Conservation (phyloP, 2,329 filamentous ascomycete species). For the Xylariaceae sp. region DNA sequence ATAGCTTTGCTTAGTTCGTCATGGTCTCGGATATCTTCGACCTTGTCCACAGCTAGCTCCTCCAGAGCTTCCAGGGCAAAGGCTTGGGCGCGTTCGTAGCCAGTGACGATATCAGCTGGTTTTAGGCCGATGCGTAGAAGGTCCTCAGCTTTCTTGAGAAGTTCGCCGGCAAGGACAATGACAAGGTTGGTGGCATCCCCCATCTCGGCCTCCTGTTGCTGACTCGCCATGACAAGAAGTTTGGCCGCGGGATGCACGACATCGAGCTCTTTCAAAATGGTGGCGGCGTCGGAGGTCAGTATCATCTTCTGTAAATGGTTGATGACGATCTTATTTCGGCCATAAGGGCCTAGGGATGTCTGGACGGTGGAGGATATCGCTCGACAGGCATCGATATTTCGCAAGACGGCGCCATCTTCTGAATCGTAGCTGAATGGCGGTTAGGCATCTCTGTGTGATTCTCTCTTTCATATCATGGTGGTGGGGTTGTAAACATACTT, state of each 20-base stretch:
- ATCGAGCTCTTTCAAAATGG: constrained; percentile 95
- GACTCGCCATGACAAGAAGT: constrained; percentile 96
- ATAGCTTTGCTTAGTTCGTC: constrained; percentile 93
- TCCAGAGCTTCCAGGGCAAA: constrained; percentile 86
- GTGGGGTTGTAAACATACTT: constrained; percentile 67
- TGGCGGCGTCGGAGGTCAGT: constrained; percentile 95
- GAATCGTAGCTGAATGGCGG: constrained; percentile 81
- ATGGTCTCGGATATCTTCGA: constrained; percentile 81
- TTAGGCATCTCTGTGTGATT: constrained; percentile 34
- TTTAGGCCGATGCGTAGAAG: constrained; percentile 95
- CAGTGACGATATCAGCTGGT: constrained; percentile 95
- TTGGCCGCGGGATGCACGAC: constrained; percentile 98
- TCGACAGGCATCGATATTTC: constrained; percentile 98
- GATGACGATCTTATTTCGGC: constrained; percentile 99
- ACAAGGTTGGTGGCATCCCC: constrained; percentile 98
- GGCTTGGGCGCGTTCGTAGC: constrained; percentile 93
- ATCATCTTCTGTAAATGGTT: constrained; percentile 99
- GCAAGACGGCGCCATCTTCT: constrained; percentile 97
- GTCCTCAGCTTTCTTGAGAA: constrained; percentile 97
- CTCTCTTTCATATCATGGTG: constrained; percentile 29
- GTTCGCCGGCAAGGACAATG: constrained; percentile 92
- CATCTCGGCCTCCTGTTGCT: constrained; percentile 99
- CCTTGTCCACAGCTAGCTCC: constrained; percentile 88
- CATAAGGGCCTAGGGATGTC: constrained; percentile 95
- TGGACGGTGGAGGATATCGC: constrained; percentile 96